Base-by-base conservation (phyloP, 179 eudicot genomes). In the Silene noctiflora region DNA sequence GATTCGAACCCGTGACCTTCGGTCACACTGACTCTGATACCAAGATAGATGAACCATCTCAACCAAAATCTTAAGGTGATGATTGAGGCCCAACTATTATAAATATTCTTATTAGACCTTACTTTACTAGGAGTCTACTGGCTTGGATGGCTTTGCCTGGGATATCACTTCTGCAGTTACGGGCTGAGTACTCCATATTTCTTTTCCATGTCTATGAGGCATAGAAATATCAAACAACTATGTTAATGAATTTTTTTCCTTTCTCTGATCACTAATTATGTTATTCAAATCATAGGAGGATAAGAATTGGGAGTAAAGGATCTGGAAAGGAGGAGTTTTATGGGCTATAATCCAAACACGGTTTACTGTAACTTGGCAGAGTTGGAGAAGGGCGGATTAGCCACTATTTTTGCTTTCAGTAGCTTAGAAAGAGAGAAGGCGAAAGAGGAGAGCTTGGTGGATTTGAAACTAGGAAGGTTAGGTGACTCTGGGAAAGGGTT, bases 301-400 rank as follows among this genome's bases (percentile, higher is more conserved):
- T 64, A 72, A 56, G 27, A 66, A 17, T 72, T 76, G 69, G 60
- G 79, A 55, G 61, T 60, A 66, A 62, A 24, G 53, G 56, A 24
- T n/a, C 63, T 33, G 80, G 76, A 65, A 61, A 61, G 68, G 75
- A 62, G n/a, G 74, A 80, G 66, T 77, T 80, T 61, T 83, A 80
- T 83, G 86, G 83, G 86, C 86, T 83, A 74, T 65, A 83, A 77
- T 74, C 69, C 81, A 56, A 71, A 80, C 67, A 59, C 78, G 64
- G 75, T 64, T 55, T 73, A 83, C 76, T 73, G 64, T 77, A 77
- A 80, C 76, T 77, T 77, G 66, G 78, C 70, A 29, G 75, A 74
- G 56, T 76, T 80, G 73, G 75, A 80, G 70, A 72, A 80, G 71
- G 24, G 63, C 60, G 77, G 77, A 35, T 25, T 68, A 72, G 75